phyloP scores from a whole-genome alignment of 2,329 filamentous ascomycete genomes.

The Colletotrichum neosansevieriae region DNA sequence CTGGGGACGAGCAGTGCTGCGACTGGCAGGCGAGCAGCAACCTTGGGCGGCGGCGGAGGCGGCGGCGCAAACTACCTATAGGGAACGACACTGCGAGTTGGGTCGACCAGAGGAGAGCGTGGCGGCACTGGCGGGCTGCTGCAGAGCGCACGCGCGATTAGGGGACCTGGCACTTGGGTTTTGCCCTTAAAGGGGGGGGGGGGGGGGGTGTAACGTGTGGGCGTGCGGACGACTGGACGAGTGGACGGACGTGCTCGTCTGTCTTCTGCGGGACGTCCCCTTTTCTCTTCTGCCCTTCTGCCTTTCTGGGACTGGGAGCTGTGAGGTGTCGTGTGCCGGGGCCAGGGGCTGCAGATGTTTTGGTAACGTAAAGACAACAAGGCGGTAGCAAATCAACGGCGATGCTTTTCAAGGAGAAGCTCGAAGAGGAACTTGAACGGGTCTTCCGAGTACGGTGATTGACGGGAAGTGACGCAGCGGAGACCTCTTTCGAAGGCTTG shows the following conservation, averaged over 20 bases:
- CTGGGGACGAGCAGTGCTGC: neutral
- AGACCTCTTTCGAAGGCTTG: slow-evolving; percentile 23
- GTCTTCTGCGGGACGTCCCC: slow-evolving; percentile 21
- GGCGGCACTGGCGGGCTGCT: slow-evolving; percentile 23
- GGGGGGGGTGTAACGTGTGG: slow-evolving; percentile 6
- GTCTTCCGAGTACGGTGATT: slow-evolving; percentile 25
- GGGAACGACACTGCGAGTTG: slow-evolving; percentile 17
- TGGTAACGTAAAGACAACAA: slow-evolving; percentile 39
- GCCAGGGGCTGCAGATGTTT: slow-evolving; percentile 34
- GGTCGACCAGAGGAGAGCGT: slow-evolving; percentile 26
- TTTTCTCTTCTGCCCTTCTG: slow-evolving; percentile 15
- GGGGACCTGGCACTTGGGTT: slow-evolving; percentile 26
- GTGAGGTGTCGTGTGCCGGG: slow-evolving; percentile 35
- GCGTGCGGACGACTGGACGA: neutral
- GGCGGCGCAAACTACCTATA: slow-evolving; percentile 31
- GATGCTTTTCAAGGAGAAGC: slow-evolving; percentile 24
- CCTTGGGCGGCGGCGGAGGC: slow-evolving; percentile 6
- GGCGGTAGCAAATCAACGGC: slow-evolving; percentile 35
- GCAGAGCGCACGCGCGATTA: slow-evolving; percentile 28
- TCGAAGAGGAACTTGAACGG: slow-evolving; percentile 27
- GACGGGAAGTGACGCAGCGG: slow-evolving; percentile 33
- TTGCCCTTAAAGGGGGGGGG: neutral
- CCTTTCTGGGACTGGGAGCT: slow-evolving; percentile 20
- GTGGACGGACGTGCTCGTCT: slow-evolving; percentile 39
- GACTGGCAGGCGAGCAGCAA: slow-evolving; percentile 12